These are phyloP conservation scores for Shiraia sp. DNA, from an alignment of 2,329 filamentous ascomycete genomes.

Conservation along the genomic window DNA sequence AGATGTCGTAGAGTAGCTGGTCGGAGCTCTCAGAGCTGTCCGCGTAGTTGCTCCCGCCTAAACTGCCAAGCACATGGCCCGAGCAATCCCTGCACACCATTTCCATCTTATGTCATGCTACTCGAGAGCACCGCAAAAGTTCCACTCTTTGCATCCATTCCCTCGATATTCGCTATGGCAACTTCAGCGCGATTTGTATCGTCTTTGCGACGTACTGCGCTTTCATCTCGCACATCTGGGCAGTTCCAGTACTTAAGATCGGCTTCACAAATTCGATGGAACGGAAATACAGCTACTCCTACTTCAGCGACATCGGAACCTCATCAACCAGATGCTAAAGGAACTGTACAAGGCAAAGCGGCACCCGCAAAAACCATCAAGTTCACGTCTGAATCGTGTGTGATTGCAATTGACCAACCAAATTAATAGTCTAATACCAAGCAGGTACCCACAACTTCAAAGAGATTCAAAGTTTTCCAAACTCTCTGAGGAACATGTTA, in stretches of 20 bases:
- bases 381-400: slow-evolving; percentile 78
- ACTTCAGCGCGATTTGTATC: slow-evolving; percentile 37
- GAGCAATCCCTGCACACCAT: slow-evolving; percentile 22
- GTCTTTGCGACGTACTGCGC: slow-evolving; percentile 37
- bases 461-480: slow-evolving; percentile 75
- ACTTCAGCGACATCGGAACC: slow-evolving; percentile 49
- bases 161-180: slow-evolving; percentile 36
- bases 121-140: slow-evolving; percentile 14
- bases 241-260: slow-evolving; percentile 29
- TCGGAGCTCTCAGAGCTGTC: slow-evolving; percentile 44
- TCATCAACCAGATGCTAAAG: slow-evolving; percentile 43
- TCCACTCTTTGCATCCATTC: slow-evolving; percentile 23
- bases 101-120: slow-evolving; percentile 31
- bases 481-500: slow-evolving; percentile 77
- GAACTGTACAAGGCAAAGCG: slow-evolving; percentile 36
- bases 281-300: slow-evolving; percentile 42
- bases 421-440: slow-evolving; percentile 5
- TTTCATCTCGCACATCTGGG: slow-evolving; percentile 28
- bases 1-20: slow-evolving; percentile 24
- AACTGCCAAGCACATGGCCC: slow-evolving; percentile 35
- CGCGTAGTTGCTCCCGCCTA: slow-evolving; percentile 45
- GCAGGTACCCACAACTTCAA: slow-evolving; percentile 75
- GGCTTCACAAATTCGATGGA: slow-evolving; percentile 41
- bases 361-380: slow-evolving; percentile 58
- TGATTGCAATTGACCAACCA: slow-evolving; percentile 2